Evolutionary conservation across 2,329 filamentous ascomycete genomes (phyloP), one percentile per base, ranked within the genome.

Genomic region (Phialophora verrucosa): DNA sequence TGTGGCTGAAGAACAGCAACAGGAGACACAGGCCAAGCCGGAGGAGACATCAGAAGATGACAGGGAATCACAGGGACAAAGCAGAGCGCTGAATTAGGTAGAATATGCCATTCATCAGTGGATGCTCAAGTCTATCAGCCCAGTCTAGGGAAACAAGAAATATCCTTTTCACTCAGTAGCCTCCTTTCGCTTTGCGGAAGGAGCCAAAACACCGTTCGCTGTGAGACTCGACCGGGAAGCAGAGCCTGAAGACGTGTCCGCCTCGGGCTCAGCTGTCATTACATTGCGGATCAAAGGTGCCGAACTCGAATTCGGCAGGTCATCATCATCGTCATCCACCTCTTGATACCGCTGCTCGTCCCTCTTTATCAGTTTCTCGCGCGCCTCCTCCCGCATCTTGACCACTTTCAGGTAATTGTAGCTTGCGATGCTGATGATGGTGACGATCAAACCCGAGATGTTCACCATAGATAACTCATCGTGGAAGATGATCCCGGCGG

Each of bases 361-460:
- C 44, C 67, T 66, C 59, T 74, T 74, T 32, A 53, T 66, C 20
- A 76, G 60, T 50, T 83, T 80, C 70, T 82, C 79, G 23, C 78
- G 77, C 1, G 93, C 92, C 12, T 97, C 91, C 62, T 85, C 81
- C 55, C 91, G 86, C 95, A 99, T 97, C 78, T 91, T 92, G 57
- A 83, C 84, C 69, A 98, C 92, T 78, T 99, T 98, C 78, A 98
- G 89, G 76, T 91, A 97, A 75, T 99, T 99, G 79, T 99, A 99
- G 14, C 89, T 88, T 4, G 83, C 88, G 70, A 99, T 99, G 70
- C 92, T 93, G 50, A 84, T 82, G 72, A 98, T 91, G 0, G 95
- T 99, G 58, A 96, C 88, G n/a, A 96, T 75, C 12, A 99, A 83
- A 7, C 95, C 95, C 17, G 90, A 86, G 10, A 97, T 82, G 77